Evolutionary conservation across 2,329 filamentous ascomycete species (phyloP).

Genomic region (Orbilia brochopaga): DNA sequence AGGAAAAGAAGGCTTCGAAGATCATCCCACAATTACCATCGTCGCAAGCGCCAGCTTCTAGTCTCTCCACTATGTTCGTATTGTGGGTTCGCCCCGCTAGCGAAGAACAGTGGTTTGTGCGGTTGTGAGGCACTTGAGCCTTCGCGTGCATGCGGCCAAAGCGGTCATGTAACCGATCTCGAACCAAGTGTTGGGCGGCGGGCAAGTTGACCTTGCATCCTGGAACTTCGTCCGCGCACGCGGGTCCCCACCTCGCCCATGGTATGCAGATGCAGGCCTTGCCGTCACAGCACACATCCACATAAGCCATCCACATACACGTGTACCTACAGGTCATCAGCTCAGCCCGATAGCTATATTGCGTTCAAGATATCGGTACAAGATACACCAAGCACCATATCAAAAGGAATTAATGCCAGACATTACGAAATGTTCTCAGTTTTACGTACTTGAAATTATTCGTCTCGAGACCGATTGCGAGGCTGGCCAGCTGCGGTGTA

Average conservation of each 20-base stretch:
- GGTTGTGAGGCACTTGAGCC: slow-evolving; percentile 6
- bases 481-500: too few species aligned
- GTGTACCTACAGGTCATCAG: neutral
- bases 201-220: neutral
- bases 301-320: neutral
- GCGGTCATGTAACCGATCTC: neutral
- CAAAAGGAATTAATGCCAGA: neutral
- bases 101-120: neutral
- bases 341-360: neutral
- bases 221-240: neutral
- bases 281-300: slow-evolving; percentile 3
- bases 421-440: neutral
- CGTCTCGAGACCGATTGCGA: neutral
- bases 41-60: neutral
- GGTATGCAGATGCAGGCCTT: neutral
- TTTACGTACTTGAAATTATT: slow-evolving; percentile 4
- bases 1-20: neutral
- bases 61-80: neutral
- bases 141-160: slow-evolving; percentile 6
- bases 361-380: neutral
- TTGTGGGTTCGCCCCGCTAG: neutral
- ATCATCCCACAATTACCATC: neutral
- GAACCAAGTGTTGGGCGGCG: neutral
- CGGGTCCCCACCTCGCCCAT: neutral
- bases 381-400: too few species aligned